These are phyloP conservation scores for Leccinellum luteum DNA, from an alignment of 768 basidiomycete species.

Conservation along the genomic window DNA sequence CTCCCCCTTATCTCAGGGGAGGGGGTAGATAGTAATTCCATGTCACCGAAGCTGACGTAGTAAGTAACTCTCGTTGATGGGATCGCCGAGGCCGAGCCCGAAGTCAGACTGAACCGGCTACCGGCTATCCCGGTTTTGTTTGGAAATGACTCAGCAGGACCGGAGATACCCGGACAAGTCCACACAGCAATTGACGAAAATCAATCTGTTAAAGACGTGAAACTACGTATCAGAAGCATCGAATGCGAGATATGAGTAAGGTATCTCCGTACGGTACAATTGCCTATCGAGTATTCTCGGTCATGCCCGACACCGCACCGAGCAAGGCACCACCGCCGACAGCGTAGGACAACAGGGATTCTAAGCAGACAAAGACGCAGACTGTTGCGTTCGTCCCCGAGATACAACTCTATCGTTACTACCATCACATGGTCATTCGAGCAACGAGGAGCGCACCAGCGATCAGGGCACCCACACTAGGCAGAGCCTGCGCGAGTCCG, in stretches of 20 bases:
- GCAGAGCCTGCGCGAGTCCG: constrained; percentile 9
- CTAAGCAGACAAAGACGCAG: constrained; percentile 9
- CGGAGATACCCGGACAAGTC: too few species aligned
- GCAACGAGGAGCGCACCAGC: constrained; percentile 16
- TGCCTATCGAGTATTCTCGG: constrained; percentile 4
- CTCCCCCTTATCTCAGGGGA: background rate
- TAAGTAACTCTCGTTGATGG: background rate
- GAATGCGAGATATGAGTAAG: background rate
- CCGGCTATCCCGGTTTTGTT: background rate
- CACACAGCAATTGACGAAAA: too few species aligned
- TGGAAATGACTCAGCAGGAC: too few species aligned
- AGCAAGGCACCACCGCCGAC: constrained; percentile 2
- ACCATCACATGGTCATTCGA: background rate
- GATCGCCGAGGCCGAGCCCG: background rate
- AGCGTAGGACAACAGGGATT: constrained; percentile 10
- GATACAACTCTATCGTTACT: background rate
- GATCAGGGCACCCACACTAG: constrained; percentile 10
- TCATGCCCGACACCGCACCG: background rate
- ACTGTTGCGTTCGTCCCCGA: constrained; percentile 1
- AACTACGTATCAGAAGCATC: background rate
- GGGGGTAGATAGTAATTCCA: background rate
- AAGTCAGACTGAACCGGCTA: background rate
- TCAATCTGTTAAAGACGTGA: too few species aligned
- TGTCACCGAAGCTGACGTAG: background rate
- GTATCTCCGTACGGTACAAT: background rate